Base-by-base conservation (phyloP, 2,329 filamentous ascomycete species). In the Claviceps sorghi region DNA sequence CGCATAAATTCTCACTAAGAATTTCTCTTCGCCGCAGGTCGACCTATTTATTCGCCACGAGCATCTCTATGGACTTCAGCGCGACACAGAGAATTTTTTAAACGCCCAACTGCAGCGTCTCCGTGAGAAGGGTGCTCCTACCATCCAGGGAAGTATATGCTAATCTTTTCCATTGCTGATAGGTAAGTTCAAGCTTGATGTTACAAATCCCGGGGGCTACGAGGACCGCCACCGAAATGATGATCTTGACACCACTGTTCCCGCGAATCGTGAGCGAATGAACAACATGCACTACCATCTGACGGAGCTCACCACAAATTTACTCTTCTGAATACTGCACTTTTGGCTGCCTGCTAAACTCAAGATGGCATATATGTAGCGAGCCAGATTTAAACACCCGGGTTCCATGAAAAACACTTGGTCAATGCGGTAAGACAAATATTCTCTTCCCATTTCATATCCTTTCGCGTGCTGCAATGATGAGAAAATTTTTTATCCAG, bases 231-330 rank as follows among this genome's bases (percentile, higher is more conserved):
- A 43, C 36, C 48, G 40, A 38, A 56, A 69, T 80, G 78, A 81
- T 78, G 78, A 80, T 69, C 64, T 58, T 65, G 61, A 66, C 69
- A 71, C 75, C 74, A 79, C 76, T 70, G 76, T 80, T 80, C 75
- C 65, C 75, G 78, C 74, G 76, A 81, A 61, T 61, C 72, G 74
- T 75, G 78, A 81, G 78, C 78, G 76, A 63, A 58, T 64, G 73
- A 79, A 81, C 74, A 73, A 83, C 81, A 84, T 84, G 81, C 81
- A 84, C 80, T 82, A 84, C 81, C 81, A 84, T 84, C 81, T 84
- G 81, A 81, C 69, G 10, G 45, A 9, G 2, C 11, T 19, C 15
- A 7, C 4, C 19, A 19, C 30, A 22, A 49, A 29, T 49, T 38
- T 45, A 17, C n/a, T 41, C 9, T 7, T 13, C 8, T n/a, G 15